These are phyloP conservation scores for Pterula multifida DNA, from an alignment of 1,284 basidiomycete genomes.

Conservation along the genomic window DNA sequence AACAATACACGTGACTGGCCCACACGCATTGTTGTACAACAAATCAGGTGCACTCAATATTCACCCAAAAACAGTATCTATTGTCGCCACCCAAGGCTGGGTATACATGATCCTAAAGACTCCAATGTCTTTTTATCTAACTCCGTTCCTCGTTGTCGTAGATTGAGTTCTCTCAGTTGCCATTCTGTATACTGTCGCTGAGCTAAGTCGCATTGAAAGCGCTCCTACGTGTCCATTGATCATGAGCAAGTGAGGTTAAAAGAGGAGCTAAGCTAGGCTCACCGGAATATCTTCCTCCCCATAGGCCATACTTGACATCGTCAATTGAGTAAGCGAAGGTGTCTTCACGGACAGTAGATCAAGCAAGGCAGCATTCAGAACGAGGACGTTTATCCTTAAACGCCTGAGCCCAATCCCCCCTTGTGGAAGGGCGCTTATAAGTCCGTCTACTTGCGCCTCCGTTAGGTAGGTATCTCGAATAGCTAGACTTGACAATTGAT, in stretches of 20 bases:
- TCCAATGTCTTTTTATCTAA: not conserved
- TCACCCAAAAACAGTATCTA: not conserved
- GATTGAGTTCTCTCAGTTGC: not conserved
- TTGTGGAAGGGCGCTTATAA: not conserved
- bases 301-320: not conserved
- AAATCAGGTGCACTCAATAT: not conserved
- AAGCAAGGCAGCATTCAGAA: not conserved
- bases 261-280: not conserved
- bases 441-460: not conserved
- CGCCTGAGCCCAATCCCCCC: not conserved
- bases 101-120: not conserved
- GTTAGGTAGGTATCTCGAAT: not conserved
- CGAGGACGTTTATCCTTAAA: not conserved
- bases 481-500: not conserved
- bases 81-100: not conserved
- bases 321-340: not conserved
- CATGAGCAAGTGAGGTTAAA: not conserved
- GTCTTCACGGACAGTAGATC: not conserved
- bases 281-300: not conserved
- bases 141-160: not conserved
- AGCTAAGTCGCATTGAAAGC: not conserved
- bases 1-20: not conserved
- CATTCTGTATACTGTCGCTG: not conserved
- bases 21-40: not conserved
- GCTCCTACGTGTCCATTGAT: not conserved